Evolutionary conservation across 2,329 filamentous ascomycete species (phyloP).

Genomic region (Setomelanomma holmii): DNA sequence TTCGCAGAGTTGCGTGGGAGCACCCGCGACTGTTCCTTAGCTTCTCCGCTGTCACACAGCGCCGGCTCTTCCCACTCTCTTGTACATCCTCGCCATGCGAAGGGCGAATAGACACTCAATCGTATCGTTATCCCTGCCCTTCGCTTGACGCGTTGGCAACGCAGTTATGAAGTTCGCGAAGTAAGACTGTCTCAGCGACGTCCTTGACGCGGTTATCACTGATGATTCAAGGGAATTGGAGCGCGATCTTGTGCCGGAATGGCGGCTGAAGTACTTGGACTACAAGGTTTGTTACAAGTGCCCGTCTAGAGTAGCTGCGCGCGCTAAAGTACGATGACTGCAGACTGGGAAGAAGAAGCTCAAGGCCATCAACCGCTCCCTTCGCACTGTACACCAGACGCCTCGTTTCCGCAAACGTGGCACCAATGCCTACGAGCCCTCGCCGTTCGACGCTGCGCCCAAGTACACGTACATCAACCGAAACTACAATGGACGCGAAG

Average conservation of each 20-base stretch:
- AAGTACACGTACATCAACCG: slow-evolving; percentile 53
- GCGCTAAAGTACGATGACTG: slow-evolving; percentile 12
- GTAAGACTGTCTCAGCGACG: slow-evolving; percentile 47
- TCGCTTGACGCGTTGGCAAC: slow-evolving; percentile 15
- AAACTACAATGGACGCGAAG: slow-evolving; percentile 25
- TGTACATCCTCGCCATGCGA: neutral
- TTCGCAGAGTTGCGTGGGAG: neutral
- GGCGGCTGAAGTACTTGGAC: slow-evolving; percentile 91
- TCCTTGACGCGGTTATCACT: slow-evolving; percentile 1
- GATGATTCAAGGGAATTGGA: slow-evolving; percentile 72
- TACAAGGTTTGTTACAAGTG: slow-evolving; percentile 71
- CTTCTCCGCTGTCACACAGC: neutral
- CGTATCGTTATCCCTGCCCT: neutral
- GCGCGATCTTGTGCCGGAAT: slow-evolving; percentile 89
- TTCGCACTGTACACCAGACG: slow-evolving; percentile 66
- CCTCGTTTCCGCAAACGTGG: slow-evolving; percentile 51
- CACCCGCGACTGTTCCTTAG: neutral
- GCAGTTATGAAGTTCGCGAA: slow-evolving; percentile 67
- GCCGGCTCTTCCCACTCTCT: neutral
- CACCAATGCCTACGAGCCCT: slow-evolving; percentile 38
- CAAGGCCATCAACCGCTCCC: slow-evolving; percentile 78
- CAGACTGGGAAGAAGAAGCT: slow-evolving; percentile 86
- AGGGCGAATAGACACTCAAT: neutral
- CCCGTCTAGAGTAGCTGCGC: slow-evolving; percentile 2
- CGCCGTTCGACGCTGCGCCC: slow-evolving; percentile 46